These are phyloP conservation scores for Boechera divaricarpa DNA, from an alignment of 345 rosid species.

Conservation along the genomic window DNA sequence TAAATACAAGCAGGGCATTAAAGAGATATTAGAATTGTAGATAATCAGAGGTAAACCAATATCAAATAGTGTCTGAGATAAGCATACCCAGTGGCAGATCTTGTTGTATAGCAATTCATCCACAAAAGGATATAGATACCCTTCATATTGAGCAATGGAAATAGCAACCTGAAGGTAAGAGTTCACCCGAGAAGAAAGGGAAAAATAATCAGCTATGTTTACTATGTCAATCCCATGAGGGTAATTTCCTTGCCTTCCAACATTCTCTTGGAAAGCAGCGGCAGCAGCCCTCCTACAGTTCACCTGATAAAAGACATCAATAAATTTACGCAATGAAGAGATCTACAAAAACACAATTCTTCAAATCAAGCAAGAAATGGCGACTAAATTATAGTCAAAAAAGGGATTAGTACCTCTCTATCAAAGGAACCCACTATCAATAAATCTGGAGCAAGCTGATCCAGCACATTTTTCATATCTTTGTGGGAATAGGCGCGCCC, in stretches of 20 bases:
- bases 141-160: constrained; percentile 78
- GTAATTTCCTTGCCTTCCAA: constrained; percentile 97
- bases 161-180: constrained; percentile 88
- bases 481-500: constrained; percentile 88
- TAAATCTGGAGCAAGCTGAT: constrained; percentile 87
- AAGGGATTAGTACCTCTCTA: constrained; percentile 71
- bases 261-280: constrained; percentile 98
- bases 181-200: constrained; percentile 88
- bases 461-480: constrained; percentile 87
- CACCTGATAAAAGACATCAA: constrained; percentile 57
- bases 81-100: constrained; percentile 96
- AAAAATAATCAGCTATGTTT: constrained; percentile 92
- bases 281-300: constrained; percentile 99
- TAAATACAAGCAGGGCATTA: background rate
- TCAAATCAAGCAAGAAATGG: constrained; percentile 13
- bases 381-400: constrained; percentile 25
- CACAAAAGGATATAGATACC: constrained; percentile 86
- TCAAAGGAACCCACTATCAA: constrained; percentile 90
- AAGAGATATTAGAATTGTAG: constrained; percentile 7
- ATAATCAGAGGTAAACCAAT: constrained; percentile 9
- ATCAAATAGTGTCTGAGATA: constrained; percentile 19
- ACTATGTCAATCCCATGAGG: constrained; percentile 99
- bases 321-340: constrained; percentile 26
- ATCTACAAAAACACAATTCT: constrained; percentile 30
- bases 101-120: constrained; percentile 82